Evolutionary conservation across 345 rosid genomes (phyloP), one percentile per base, ranked within the genome.

Genomic region (Euphorbia pulcherrima): DNA sequence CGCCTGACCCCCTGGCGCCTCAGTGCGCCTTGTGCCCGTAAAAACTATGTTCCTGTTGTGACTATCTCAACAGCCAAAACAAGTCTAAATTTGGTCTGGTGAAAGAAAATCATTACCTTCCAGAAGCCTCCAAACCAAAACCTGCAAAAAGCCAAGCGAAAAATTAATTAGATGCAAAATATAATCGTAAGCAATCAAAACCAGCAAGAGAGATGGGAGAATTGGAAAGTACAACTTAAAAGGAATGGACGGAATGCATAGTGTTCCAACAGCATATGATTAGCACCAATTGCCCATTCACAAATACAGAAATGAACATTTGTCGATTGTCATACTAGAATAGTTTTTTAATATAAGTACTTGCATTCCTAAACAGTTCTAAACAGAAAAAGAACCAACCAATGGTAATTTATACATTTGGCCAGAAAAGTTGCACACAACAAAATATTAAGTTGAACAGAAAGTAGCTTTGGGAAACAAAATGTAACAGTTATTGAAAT

Each of bases 81-180:
- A 55, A 18, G 23, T 17, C 20, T 33, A 21, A 53, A 60, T 65
- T 33, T 50, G 48, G 56, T 48, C 35, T 44, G 65, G 37, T 64
- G 46, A 68, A 23, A 65, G 56, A 47, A 79, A 74, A 37, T 39
- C 52, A 50, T 55, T 87, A 91, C 99, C 99, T 94, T 94, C 97
- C 97, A 94, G 61, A 91, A 89, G 75, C 99, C 99, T 79, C 97
- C 99, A 86, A 82, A 88, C 97, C 92, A 91, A 80, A 94, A 94
- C 92, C 99, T 94, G 79, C 65, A 81, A 72, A 79, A 73, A 61
- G 35, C 40, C 60, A 62, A 27, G 54, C 46, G 28, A 27, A 23
- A 66, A 68, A 72, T 63, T 21, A 67, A 53, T 80, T 13, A 77
- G 73, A 68, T 64, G 62, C 59, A 60, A 7, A 16, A 18, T 68